Base-by-base conservation (phyloP, 2,329 filamentous ascomycete genomes). In the Neonectria faginata region DNA sequence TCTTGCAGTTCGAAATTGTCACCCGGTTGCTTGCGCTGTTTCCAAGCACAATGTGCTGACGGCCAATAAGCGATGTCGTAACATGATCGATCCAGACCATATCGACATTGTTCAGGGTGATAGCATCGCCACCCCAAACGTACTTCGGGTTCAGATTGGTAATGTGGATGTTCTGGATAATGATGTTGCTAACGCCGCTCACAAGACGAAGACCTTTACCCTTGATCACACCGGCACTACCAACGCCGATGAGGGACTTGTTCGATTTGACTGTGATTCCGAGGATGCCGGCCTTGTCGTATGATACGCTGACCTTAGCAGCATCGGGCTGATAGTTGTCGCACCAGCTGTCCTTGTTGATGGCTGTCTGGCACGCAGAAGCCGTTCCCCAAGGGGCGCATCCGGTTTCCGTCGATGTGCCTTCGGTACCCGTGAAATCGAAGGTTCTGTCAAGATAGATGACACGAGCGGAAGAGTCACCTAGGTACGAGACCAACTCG, bases 321-420 rank as follows among this genome's bases (percentile, higher is more conserved):
- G 84, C 83, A 36, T 79, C 77, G 31, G 44, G 77, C 75, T 88
- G 79, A 74, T 88, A 85, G 79, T 88, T 87, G 57, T 73, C 79
- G 77, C 87, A 89, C 83, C 85, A 87, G 73, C 81, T 73, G 71
- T 87, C 77, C 77, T 85, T 79, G 78, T 88, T 85, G 73, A 89
- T 88, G 64, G 87, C 85, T 44, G 83, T 69, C 79, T 89, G 87
- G 76, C 88, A 86, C 5, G 63, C 78, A 8, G 82, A 77, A 16
- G 73, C 81, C 39, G 84, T 86, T 31, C 84, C 86, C 77, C 82
- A 86, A 11, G 87, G 86, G n/a, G 86, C 83, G 72, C 88, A 89
- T 22, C 87, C 87, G 18, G 80, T 82, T 18, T 74, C 81, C n/a
- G 80, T 84, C 2, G 78, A 79, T 2, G 79, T 83, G 47, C 86